A percentile compares a stretch with the other conserved stretches of the same genome.
phyloP scores from a whole-genome alignment of 78 protist genomes.

The Mantamonas sphyraenae region DNA sequence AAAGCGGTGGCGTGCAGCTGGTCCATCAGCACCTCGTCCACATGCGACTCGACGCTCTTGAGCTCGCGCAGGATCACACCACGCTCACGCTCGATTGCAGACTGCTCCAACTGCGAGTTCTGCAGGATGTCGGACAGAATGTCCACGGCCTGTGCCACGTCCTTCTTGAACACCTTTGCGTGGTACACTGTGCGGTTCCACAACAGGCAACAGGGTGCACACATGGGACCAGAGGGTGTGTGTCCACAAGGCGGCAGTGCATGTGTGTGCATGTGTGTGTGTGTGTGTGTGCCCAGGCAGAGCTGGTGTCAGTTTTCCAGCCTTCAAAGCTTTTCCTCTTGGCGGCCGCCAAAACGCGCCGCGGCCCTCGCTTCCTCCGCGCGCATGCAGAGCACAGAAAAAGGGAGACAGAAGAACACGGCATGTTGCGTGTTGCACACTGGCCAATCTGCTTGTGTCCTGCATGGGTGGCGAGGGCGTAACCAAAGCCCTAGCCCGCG shows the following conservation, averaged over 20 bases:
- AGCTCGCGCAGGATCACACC: constrained; percentile 76
- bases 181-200: constrained; percentile 54
- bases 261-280: too few species aligned
- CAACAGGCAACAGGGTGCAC: background rate
- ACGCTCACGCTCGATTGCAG: constrained; percentile 71
- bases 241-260: too few species aligned
- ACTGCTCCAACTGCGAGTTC: constrained; percentile 38
- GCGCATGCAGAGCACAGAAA: too few species aligned
- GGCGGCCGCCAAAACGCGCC: constrained; percentile 4
- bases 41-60: constrained; percentile 38
- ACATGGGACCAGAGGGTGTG: background rate
- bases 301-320: too few species aligned
- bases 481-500: too few species aligned
- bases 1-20: constrained; percentile 80
- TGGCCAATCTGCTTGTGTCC: too few species aligned
- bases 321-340: too few species aligned
- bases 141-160: constrained; percentile 67
- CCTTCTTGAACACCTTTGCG: constrained; percentile 65
- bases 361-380: background rate
- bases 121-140: constrained; percentile 83
- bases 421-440: too few species aligned
- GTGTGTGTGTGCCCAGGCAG: too few species aligned
- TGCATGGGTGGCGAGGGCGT: too few species aligned
- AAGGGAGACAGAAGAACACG: too few species aligned
- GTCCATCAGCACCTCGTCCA: constrained; percentile 76